phyloP scores from a whole-genome alignment of 2,329 filamentous ascomycete species.

The Parastagonospora avenae region DNA sequence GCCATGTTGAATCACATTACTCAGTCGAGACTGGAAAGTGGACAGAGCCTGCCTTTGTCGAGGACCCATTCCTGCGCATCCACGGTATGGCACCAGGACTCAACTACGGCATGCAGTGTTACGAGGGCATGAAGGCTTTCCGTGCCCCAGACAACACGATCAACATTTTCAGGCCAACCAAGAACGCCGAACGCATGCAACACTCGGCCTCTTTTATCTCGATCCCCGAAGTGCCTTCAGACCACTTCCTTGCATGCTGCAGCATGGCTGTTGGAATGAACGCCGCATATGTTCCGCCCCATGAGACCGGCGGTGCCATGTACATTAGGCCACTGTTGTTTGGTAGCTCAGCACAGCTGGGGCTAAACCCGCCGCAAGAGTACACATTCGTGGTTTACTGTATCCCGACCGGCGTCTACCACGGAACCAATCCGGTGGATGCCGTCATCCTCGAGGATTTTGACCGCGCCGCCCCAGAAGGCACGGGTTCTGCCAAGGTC shows the following conservation, averaged over 20 bases:
- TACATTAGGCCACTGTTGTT: slow-evolving; percentile 91
- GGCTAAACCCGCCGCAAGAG: slow-evolving; percentile 84
- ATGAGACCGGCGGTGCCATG: slow-evolving; percentile 86
- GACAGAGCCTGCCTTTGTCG: slow-evolving; percentile 77
- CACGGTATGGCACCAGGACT: slow-evolving; percentile 95
- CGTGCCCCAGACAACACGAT: slow-evolving; percentile 75
- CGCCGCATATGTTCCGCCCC: slow-evolving; percentile 87
- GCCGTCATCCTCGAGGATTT: slow-evolving; percentile 90
- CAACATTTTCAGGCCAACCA: slow-evolving; percentile 83
- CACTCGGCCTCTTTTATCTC: slow-evolving; percentile 83
- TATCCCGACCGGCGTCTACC: slow-evolving; percentile 90
- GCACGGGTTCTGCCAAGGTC: slow-evolving; percentile 89
- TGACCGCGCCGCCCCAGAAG: slow-evolving; percentile 89
- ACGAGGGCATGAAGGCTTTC: slow-evolving; percentile 98
- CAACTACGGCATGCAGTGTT: slow-evolving; percentile 96
- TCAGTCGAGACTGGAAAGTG: slow-evolving; percentile 75
- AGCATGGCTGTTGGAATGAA: slow-evolving; percentile 85
- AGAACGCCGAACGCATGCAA: slow-evolving; percentile 84
- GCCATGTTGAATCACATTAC: slow-evolving; percentile 89
- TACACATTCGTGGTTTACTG: slow-evolving; percentile 92
- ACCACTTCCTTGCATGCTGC: slow-evolving; percentile 76
- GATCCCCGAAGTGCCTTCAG: slow-evolving; percentile 77
- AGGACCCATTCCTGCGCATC: slow-evolving; percentile 82
- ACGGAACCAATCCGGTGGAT: slow-evolving; percentile 85
- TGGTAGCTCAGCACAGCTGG: slow-evolving; percentile 84